phyloP scores from a whole-genome alignment of 148 eudicot species.

The Cornus controversa region DNA sequence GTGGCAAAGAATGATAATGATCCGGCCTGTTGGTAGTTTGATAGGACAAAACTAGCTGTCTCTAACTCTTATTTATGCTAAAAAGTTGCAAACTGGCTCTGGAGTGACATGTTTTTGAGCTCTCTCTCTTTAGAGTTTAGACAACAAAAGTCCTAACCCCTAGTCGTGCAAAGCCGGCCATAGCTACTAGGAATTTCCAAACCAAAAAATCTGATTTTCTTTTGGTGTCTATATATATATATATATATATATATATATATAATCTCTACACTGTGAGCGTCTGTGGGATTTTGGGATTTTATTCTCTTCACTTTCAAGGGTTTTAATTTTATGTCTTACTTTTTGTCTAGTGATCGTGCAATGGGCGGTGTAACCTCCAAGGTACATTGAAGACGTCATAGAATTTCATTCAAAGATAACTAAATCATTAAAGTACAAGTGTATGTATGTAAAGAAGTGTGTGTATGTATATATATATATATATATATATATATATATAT shows the following conservation, averaged over 20 bases:
- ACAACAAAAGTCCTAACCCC: background rate
- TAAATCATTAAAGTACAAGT: too few relatives aligned
- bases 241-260: too few relatives aligned
- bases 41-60: slow-evolving; percentile 13
- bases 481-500: background rate
- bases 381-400: background rate
- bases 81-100: background rate
- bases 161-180: slow-evolving; percentile 26
- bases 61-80: background rate
- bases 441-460: background rate
- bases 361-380: slow-evolving; percentile 15
- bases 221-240: background rate
- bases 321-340: background rate
- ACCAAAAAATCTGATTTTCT: slow-evolving; percentile 16
- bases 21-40: slow-evolving; percentile 5
- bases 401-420: too few relatives aligned
- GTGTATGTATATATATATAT: background rate
- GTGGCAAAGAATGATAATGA: background rate
- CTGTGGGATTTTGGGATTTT: slow-evolving; percentile 9
- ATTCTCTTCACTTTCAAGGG: background rate
- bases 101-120: background rate
- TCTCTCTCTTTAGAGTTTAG: background rate
- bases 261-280: slow-evolving; percentile 4
- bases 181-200: background rate
- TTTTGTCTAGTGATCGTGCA: slow-evolving; percentile 10